Evolutionary conservation across 768 basidiomycete genomes (phyloP).

Genomic region (Lentinula aciculospora): DNA sequence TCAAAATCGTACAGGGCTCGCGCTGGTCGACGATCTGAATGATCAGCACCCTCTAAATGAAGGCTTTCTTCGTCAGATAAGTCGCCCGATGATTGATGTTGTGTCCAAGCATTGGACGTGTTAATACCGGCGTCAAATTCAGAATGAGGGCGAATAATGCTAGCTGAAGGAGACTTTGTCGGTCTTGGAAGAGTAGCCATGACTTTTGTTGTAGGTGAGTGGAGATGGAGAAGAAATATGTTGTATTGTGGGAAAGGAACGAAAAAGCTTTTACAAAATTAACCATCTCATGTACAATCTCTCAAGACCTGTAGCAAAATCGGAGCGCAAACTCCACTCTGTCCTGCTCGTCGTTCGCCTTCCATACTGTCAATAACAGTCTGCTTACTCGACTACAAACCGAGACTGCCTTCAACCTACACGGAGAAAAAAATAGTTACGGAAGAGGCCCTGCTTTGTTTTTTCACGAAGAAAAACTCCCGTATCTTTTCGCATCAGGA

Average conservation of each 20-base stretch:
- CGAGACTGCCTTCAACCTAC: too few species aligned
- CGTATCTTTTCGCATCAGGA: too few species aligned
- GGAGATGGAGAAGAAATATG: background rate
- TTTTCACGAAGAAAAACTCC: too few species aligned
- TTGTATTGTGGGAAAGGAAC: background rate
- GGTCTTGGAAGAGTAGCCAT: constrained; percentile 33
- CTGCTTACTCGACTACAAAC: too few species aligned
- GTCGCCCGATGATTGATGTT: constrained; percentile 34
- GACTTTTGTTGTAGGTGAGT: background rate
- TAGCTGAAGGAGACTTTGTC: constrained; percentile 19
- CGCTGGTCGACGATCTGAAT: constrained; percentile 38
- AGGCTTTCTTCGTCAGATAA: constrained; percentile 16
- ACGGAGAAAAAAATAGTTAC: too few species aligned
- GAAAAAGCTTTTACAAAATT: too few species aligned
- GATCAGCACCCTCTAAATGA: constrained; percentile 23
- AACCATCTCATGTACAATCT: too few species aligned
- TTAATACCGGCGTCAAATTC: constrained; percentile 78
- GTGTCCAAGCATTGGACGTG: constrained; percentile 74
- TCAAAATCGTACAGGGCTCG: constrained; percentile 71
- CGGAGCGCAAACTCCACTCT: too few species aligned
- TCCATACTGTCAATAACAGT: too few species aligned
- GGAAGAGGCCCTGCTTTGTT: too few species aligned
- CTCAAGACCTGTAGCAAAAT: too few species aligned
- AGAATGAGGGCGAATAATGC: constrained; percentile 25
- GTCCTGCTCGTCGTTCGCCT: too few species aligned